Conservation (phyloP, 2,329 filamentous ascomycete genomes). For the Magnaporthiopsis incrustans region DNA sequence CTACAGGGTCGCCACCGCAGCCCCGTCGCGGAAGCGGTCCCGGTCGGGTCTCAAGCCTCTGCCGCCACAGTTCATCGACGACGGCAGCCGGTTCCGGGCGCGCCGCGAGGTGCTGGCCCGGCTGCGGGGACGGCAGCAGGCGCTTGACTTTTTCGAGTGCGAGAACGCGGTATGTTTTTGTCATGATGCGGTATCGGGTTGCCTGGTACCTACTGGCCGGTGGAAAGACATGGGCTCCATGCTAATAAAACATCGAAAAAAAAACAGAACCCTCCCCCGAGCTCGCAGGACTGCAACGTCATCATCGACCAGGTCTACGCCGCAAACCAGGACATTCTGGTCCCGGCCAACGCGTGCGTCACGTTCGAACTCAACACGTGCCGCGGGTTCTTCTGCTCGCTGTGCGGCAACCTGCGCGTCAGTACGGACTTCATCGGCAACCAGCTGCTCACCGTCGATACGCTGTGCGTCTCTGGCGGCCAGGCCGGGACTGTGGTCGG, state of each 20-base stretch:
- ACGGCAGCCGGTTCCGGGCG: conserved; percentile 10
- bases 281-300: conserved; percentile 22
- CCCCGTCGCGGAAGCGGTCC: conserved; percentile 15
- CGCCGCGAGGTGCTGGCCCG: conserved; percentile 7
- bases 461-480: conserved; percentile 24
- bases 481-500: conserved; percentile 26
- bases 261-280: conserved; percentile 20
- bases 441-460: conserved; percentile 24
- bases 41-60: conserved; percentile 18
- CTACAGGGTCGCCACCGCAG: conserved; percentile 16
- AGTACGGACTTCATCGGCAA: conserved; percentile 26
- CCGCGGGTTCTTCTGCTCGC: conserved; percentile 29
- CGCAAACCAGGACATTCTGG: conserved; percentile 20
- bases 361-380: conserved; percentile 26
- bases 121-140: conserved; percentile 15
- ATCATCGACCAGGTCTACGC: conserved; percentile 23
- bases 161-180: conserved; percentile 20
- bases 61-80: conserved; percentile 14
- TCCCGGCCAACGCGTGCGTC: conserved; percentile 24
- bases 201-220: no score
- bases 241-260: not conserved
- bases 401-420: conserved; percentile 24
- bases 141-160: conserved; percentile 27
- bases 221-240: no score
- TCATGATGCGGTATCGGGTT: no score